Conservation (phyloP, 78 protist genomes). For the Dictyostelium intermedium region DNA sequence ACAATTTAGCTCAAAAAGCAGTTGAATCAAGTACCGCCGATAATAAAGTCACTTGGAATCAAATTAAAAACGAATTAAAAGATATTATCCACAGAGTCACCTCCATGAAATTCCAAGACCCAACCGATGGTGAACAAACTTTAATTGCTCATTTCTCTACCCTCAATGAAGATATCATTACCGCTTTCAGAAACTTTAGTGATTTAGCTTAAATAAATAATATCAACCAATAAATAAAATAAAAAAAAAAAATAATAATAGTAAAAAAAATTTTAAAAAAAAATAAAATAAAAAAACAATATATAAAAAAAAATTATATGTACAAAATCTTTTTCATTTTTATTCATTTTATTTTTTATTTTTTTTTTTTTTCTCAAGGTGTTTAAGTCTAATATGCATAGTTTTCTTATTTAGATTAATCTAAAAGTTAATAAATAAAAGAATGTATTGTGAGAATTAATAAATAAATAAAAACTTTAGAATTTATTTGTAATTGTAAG, state of each 20-base stretch:
- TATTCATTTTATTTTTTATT: no score
- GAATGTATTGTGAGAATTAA: no score
- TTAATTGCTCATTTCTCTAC: conserved; percentile 4
- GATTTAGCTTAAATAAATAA: conserved; percentile 13
- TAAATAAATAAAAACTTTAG: no score
- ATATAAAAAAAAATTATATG: not conserved
- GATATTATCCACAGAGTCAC: conserved; percentile 66
- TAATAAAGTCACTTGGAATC: conserved; percentile 84
- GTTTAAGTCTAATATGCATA: no score
- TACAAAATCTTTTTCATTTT: no score
- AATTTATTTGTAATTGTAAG: no score
- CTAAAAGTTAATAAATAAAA: no score
- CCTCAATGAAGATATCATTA: conserved; percentile 68
- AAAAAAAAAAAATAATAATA: not conserved
- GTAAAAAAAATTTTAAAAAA: not conserved
- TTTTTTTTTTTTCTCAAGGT: no score
- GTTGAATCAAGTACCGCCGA: conserved; percentile 85
- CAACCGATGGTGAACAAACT: conserved; percentile 82
- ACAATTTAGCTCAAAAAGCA: conserved; percentile 88
- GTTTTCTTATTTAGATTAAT: no score
- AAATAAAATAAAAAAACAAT: not conserved
- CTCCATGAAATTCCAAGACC: conserved; percentile 85
- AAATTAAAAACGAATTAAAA: conserved; percentile 79
- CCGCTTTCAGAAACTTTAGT: conserved; percentile 46
- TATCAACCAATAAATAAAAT: not conserved